phyloP scores from a whole-genome alignment of 2,329 filamentous ascomycete species.

The Botrytis byssoidea region DNA sequence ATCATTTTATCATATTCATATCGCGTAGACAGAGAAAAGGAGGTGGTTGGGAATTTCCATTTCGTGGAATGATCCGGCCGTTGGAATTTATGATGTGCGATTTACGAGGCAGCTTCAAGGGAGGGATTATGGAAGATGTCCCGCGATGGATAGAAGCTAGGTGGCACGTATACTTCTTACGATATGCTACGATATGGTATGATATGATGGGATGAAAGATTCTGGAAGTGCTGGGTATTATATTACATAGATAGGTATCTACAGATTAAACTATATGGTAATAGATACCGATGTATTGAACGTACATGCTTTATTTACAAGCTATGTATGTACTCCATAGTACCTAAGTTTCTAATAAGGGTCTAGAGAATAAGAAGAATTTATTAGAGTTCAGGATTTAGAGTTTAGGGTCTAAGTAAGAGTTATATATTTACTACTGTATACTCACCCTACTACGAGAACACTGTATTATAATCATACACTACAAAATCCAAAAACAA shows the following conservation, averaged over 20 bases:
- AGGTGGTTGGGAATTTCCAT: neutral
- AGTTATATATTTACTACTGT: neutral
- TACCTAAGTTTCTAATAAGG: neutral
- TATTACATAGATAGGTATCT: neutral
- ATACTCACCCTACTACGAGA: neutral
- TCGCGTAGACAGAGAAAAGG: neutral
- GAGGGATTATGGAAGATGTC: neutral
- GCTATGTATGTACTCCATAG: neutral
- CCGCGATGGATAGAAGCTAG: neutral
- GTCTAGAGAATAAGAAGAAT: neutral
- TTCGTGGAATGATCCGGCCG: neutral
- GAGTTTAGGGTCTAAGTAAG: neutral
- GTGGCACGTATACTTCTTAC: neutral
- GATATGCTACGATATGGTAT: neutral
- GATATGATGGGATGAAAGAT: neutral
- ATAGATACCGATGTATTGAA: neutral
- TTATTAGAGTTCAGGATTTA: neutral
- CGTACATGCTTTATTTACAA: neutral
- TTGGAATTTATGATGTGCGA: neutral
- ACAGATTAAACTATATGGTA: neutral
- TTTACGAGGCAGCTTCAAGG: neutral
- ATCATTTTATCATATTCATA: neutral
- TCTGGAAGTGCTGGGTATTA: neutral
- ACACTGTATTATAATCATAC: too few relatives aligned
- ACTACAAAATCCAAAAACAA: too few relatives aligned